A percentile compares a stretch with the other conserved stretches of the same genome.
These are phyloP conservation scores for Dryas drummondii DNA, from an alignment of 306 rosid genomes.

Conservation along the genomic window DNA sequence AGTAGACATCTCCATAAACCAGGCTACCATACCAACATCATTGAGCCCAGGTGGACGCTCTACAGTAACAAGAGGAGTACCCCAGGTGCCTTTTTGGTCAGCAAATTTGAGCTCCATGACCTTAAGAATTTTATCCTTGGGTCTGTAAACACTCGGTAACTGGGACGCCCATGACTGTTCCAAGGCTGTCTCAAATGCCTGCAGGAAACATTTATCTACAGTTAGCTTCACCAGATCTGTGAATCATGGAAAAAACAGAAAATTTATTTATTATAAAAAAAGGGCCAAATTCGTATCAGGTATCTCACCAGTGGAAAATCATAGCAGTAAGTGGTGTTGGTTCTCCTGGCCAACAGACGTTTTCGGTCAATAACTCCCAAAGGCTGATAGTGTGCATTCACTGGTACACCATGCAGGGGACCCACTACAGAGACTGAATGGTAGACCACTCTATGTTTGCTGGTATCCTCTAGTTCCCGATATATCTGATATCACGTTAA, in stretches of 20 bases:
- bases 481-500: conserved; percentile 58
- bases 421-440: conserved; percentile 54
- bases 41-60: conserved; percentile 69
- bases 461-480: conserved; percentile 69
- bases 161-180: conserved; percentile 77
- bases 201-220: conserved; percentile 34
- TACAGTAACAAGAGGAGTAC: conserved; percentile 72
- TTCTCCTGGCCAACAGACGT: conserved; percentile 84
- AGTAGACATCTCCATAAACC: conserved; percentile 89
- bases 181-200: conserved; percentile 90
- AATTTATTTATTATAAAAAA: conserved; percentile 2
- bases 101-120: conserved; percentile 78
- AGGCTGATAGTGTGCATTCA: conserved; percentile 74
- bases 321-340: conserved; percentile 91
- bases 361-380: conserved; percentile 78
- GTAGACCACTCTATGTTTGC: conserved; percentile 60
- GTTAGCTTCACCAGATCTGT: conserved; percentile 4
- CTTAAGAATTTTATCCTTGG: conserved; percentile 56
- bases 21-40: conserved; percentile 96
- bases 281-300: conserved; percentile 1
- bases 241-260: not conserved
- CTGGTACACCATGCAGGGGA: conserved; percentile 73
- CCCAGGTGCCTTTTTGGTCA: conserved; percentile 79
- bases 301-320: conserved; percentile 91
- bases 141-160: conserved; percentile 41